Percentiles rank a stretch among this genome's conserved stretches.
Evolutionary conservation across 192 early-diverging fungal species (phyloP).

Genomic region (Backusella luteola): DNA sequence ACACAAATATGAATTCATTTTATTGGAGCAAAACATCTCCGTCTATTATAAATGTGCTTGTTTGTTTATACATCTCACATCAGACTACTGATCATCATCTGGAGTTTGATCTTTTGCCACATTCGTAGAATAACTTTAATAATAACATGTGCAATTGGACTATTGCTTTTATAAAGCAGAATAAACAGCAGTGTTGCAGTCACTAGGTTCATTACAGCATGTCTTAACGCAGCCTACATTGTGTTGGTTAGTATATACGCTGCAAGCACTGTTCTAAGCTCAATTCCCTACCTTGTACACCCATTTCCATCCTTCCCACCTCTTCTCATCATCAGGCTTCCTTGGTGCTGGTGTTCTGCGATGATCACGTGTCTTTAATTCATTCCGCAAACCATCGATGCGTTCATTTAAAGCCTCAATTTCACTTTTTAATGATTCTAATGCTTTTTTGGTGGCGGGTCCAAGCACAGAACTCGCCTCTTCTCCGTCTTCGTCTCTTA

Average conservation of each 20-base stretch:
- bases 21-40: not conserved
- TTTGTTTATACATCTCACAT: slow-evolving; percentile 9
- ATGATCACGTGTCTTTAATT: slow-evolving; percentile 25
- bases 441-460: slow-evolving; percentile 31
- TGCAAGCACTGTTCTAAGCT: not conserved
- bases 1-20: not conserved
- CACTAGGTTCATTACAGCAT: slow-evolving; percentile 21
- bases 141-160: slow-evolving; percentile 17
- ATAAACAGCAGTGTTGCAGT: slow-evolving; percentile 10
- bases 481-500: not conserved
- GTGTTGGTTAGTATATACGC: not conserved
- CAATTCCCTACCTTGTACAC: slow-evolving; percentile 25
- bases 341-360: not conserved
- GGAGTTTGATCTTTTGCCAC: slow-evolving; percentile 16
- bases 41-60: not conserved
- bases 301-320: slow-evolving; percentile 33
- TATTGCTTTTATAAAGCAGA: slow-evolving; percentile 20
- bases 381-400: slow-evolving; percentile 34
- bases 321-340: slow-evolving; percentile 6
- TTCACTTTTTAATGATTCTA: slow-evolving; percentile 35
- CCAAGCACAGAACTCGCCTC: slow-evolving; percentile 23
- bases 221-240: slow-evolving; percentile 23
- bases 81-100: not conserved
- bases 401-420: slow-evolving; percentile 36
- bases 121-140: not conserved